Conservation (phyloP, 2,329 filamentous ascomycete genomes). For the Ophiostoma ulmi region DNA sequence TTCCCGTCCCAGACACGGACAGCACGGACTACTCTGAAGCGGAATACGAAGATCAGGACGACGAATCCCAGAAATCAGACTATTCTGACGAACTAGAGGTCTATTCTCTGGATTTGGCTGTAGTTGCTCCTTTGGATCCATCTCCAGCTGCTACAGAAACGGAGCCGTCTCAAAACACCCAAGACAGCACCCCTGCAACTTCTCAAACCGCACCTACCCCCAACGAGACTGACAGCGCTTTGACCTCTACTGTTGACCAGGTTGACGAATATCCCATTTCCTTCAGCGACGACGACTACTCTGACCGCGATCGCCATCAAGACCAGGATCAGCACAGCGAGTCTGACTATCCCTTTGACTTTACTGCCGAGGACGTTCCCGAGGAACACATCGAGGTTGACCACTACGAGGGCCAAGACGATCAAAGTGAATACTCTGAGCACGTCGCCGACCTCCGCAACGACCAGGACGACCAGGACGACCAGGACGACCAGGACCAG, state of each 20-base stretch:
- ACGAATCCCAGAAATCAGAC: not conserved
- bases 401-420: not conserved
- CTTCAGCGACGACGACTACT: not conserved
- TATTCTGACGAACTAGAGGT: constrained; percentile 1
- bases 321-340: not conserved
- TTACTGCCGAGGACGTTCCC: constrained; percentile 8
- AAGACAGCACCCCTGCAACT: constrained; percentile 40
- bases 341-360: constrained; percentile 7
- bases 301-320: not conserved
- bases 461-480: not conserved
- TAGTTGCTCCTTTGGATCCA: constrained; percentile 14
- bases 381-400: not conserved
- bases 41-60: not conserved
- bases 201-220: constrained; percentile 26
- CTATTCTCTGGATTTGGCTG: constrained; percentile 12
- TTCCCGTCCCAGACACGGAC: not conserved
- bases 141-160: constrained; percentile 24
- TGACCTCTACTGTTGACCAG: not conserved
- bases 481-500: not conserved
- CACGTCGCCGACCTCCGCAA: not conserved
- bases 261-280: not conserved
- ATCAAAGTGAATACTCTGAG: not conserved
- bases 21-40: not conserved
- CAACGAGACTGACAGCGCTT: constrained; percentile 7
- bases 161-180: constrained; percentile 37